These are phyloP conservation scores for Torulaspora franciscae DNA, from an alignment of 805 yeast genomes.

Conservation along the genomic window DNA sequence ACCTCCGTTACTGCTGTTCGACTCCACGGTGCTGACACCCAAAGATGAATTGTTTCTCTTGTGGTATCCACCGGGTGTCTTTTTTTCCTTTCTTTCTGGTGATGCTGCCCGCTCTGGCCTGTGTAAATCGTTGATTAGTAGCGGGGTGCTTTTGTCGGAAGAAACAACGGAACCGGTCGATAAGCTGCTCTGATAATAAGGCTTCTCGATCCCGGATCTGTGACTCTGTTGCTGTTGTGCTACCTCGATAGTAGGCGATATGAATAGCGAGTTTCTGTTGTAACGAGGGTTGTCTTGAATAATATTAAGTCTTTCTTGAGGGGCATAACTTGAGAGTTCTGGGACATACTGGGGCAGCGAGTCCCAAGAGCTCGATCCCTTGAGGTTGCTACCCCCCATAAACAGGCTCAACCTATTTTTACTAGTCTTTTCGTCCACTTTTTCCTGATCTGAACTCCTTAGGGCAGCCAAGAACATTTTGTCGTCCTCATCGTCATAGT, in stretches of 20 bases:
- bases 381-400: slow-evolving; percentile 5
- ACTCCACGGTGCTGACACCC: slow-evolving; percentile 25
- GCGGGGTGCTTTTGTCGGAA: slow-evolving; percentile 7
- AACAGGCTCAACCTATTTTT: slow-evolving; percentile 4
- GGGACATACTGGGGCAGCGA: slow-evolving; percentile 8
- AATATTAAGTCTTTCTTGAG: slow-evolving; percentile 15
- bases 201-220: slow-evolving; percentile 9
- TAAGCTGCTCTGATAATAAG: slow-evolving; percentile 19
- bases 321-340: background rate
- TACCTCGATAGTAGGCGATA: slow-evolving; percentile 77
- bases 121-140: slow-evolving; percentile 7
- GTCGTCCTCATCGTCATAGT: slow-evolving; percentile 17
- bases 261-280: slow-evolving; percentile 47
- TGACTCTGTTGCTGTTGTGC: slow-evolving; percentile 43
- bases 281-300: slow-evolving; percentile 22
- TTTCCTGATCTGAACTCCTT: slow-evolving; percentile 8
- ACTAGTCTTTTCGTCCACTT: slow-evolving; percentile 4
- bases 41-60: slow-evolving; percentile 38
- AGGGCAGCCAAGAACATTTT: slow-evolving; percentile 11
- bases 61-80: slow-evolving; percentile 34
- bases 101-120: slow-evolving; percentile 32
- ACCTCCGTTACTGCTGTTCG: background rate
- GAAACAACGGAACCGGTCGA: slow-evolving; percentile 18
- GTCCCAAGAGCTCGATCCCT: slow-evolving; percentile 11
- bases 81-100: slow-evolving; percentile 28